phyloP scores from a whole-genome alignment of 2,329 filamentous ascomycete genomes.

The Trichoderma afroharzianum region DNA sequence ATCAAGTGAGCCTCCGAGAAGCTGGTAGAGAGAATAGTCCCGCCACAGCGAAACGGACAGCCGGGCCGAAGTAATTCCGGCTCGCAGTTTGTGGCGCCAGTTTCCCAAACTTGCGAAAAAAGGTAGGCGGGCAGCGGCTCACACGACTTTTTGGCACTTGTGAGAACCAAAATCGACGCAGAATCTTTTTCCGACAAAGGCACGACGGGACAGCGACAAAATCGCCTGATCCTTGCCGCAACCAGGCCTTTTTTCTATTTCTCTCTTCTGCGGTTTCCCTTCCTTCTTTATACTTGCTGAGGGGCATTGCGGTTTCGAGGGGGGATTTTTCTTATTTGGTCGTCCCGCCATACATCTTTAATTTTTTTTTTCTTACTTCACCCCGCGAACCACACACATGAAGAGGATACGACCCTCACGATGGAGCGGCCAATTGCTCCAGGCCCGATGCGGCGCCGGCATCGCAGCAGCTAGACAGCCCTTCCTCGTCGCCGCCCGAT shows the following conservation, averaged over 20 bases:
- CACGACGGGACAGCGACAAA: not conserved
- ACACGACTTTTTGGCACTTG: slow-evolving; percentile 18
- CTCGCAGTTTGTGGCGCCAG: not conserved
- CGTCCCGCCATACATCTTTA: not conserved
- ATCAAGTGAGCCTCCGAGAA: slow-evolving; percentile 16
- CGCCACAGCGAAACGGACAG: not conserved
- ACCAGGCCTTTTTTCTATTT: not conserved
- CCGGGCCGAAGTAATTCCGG: slow-evolving; percentile 22
- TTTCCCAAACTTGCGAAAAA: slow-evolving; percentile 9
- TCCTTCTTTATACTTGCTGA: not conserved
- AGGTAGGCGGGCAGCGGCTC: slow-evolving; percentile 16
- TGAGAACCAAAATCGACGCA: slow-evolving; percentile 8
- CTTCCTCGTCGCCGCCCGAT: slow-evolving; percentile 26
- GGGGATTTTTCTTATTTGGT: slow-evolving; percentile 3
- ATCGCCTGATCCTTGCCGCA: slow-evolving; percentile 3
- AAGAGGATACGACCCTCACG: slow-evolving; percentile 41
- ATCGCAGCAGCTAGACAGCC: slow-evolving; percentile 25
- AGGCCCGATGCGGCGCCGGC: slow-evolving; percentile 30
- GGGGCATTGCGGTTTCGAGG: slow-evolving; percentile 15
- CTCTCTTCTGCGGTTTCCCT: not conserved
- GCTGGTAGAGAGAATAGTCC: not conserved
- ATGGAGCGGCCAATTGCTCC: slow-evolving; percentile 41
- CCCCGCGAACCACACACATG: slow-evolving; percentile 33
- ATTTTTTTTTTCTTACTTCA: not conserved
- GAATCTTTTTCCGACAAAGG: slow-evolving; percentile 10